A percentile compares a stretch with the other conserved stretches of the same genome.
Evolutionary conservation across 78 protist species (phyloP).

Genomic region (Dictyostelium firmibasis): DNA sequence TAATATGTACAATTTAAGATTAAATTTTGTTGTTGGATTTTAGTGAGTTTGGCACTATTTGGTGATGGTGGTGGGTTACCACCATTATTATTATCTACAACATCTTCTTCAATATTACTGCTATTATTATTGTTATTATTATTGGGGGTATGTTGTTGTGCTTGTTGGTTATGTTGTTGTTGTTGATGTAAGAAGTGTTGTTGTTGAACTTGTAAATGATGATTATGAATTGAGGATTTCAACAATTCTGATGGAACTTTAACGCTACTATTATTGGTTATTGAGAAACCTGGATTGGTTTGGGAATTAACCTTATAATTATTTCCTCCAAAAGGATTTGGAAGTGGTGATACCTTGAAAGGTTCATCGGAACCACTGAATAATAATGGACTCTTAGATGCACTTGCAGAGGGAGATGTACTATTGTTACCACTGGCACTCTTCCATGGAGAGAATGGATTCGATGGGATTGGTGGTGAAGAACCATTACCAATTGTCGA

Average conservation of each 20-base stretch:
- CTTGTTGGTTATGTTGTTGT: not conserved
- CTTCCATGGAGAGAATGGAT: conserved; percentile 21
- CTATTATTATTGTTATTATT: not conserved
- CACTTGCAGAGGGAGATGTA: not conserved
- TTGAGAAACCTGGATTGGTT: conserved; percentile 6
- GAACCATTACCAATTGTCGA: not conserved
- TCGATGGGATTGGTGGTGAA: conserved; percentile 56
- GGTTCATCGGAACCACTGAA: not conserved
- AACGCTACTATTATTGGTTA: conserved; percentile 3
- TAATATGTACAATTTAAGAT: conserved; percentile 78
- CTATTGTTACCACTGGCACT: not conserved
- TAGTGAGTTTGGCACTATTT: not conserved
- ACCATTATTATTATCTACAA: not conserved
- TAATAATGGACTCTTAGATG: not conserved
- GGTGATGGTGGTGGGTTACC: conserved; percentile 6
- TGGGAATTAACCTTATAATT: not conserved
- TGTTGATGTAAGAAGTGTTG: not conserved
- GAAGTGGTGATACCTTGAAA: conserved; percentile 10
- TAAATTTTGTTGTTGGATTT: conserved; percentile 74
- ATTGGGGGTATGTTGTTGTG: not conserved
- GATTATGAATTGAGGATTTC: conserved; percentile 18
- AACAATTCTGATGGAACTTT: conserved; percentile 69
- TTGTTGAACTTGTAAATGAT: not conserved
- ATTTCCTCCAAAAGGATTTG: conserved; percentile 49
- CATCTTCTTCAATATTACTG: not conserved